Base-by-base conservation (phyloP, 1,284 basidiomycete species). In the Moniliella sp. region DNA sequence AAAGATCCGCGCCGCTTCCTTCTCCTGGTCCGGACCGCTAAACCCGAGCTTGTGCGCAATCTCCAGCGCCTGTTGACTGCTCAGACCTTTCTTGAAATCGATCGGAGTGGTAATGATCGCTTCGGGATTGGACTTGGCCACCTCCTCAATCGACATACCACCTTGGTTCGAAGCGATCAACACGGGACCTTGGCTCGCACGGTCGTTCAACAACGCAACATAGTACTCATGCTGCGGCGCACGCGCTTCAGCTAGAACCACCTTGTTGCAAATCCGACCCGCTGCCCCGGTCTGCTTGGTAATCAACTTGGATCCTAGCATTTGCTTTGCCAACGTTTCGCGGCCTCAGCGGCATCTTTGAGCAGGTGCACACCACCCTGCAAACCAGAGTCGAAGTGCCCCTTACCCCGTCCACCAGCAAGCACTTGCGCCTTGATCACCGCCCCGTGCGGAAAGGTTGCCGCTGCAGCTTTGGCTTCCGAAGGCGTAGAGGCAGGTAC, bases 341-440 rank as follows among this genome's bases (percentile, higher is more conserved):
- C 71, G 25, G 86, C 91, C 62, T 94, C 74, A 44, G 78, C 73
- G 18, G 86, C 77, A 40, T 84, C 78, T 58, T 81, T 72, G 43
- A 94, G 73, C 68, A 82, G 74, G 64, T 97, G 91, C 14, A 99
- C 91, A 67, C 91, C 91, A 36, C 91, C 88, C 64, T 94, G 76
- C 59, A 94, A 74, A 18, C 91, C 91, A 59, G 74, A 82, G 66
- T 88, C 76, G 57, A 99, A 99, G 59, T 81, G 78, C 35, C 91
- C 91, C 70, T 97, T 97, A 50, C 91, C 91, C 61, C 91, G 75
- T 51, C 91, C 91, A 58, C 91, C 91, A 45, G 91, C 91, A 39
- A 99, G 76, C 5, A 99, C 91, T 64, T 99, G 91, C 15, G 86
- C 91, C 67, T 97, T 97, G 66, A 97, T 83, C 29, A 58, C 56